These are phyloP conservation scores for Alnus rubra DNA, from an alignment of 306 rosid species.

Conservation along the genomic window DNA sequence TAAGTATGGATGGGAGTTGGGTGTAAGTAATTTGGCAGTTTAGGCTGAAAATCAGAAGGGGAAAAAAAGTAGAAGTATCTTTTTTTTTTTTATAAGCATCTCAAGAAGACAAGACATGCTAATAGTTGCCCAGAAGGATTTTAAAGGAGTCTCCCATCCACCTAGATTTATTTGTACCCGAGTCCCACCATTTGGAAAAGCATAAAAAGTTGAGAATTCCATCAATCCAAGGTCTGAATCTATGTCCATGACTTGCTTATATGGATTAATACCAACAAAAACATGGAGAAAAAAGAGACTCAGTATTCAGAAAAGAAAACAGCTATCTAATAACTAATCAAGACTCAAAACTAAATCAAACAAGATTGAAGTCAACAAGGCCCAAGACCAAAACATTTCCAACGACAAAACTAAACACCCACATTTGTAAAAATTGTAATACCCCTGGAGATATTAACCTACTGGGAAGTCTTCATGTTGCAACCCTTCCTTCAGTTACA, in stretches of 20 bases:
- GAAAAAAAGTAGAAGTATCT: background rate
- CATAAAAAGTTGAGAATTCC: background rate
- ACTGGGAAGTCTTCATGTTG: no score
- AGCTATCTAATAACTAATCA: background rate
- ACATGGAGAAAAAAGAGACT: background rate
- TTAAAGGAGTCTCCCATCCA: background rate
- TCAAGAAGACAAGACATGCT: background rate
- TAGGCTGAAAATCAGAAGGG: background rate
- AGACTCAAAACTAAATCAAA: constrained; percentile 11
- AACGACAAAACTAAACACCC: background rate
- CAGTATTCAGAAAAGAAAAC: background rate
- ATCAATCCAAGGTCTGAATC: no score
- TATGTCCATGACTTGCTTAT: background rate
- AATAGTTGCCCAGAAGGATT: background rate
- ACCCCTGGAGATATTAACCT: background rate
- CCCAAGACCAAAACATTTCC: background rate
- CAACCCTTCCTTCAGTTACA: no score
- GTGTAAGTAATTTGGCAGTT: background rate
- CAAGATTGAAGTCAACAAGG: constrained; percentile 16
- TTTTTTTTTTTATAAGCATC: no score
- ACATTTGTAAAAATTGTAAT: background rate
- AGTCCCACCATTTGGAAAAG: background rate
- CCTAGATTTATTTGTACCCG: background rate
- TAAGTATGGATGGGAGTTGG: background rate
- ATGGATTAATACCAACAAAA: background rate